Base-by-base conservation (phyloP, 495 filamentous ascomycete species). In the Neurospora sublineolata region DNA sequence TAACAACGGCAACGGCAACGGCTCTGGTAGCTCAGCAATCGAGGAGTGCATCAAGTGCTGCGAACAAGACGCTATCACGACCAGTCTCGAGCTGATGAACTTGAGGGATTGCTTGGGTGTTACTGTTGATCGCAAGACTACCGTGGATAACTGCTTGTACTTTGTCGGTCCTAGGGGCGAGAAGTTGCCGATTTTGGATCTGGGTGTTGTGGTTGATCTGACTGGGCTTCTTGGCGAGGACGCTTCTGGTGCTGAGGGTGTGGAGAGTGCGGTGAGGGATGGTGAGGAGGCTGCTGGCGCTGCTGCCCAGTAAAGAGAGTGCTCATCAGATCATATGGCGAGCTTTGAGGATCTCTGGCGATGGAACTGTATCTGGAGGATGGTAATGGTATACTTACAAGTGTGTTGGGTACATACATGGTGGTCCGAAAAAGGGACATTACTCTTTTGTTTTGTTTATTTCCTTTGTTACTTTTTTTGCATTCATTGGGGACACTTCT, bases 151-250 rank as follows among this genome's bases (percentile, higher is more conserved):
- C 69, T 75, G 74, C 52, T 52, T 73, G 41, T 75, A 70, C 37
- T 69, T 73, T 16, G 30, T 75, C n/a, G 74, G 74, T 14, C 18
- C 27, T 11, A 14, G 23, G 23, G 52, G 27, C 14, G 52, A 64
- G 52, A 64, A 64, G 27, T 2, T 75, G 16, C 41, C 73, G 4
- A 38, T 69, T 23, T 39, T 72, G 37, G 30, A 72, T 14, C 11
- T 70, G 8, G 71, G 68, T 0, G 16, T 74, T 23, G 37, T 38
- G 3, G 37, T 30, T 11, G 39, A 44, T 9, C 1, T 64, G 52
- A 64, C 52, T 33, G 52, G 52, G 0, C 73, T 74, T n/a, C 79
- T 79, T 40, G 84, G 82, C 6, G 23, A 27, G 23, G 52, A 27
- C 18, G 38, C 38, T 39, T 39, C 38, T 39, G 38, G 38, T 39